A percentile compares a stretch with the other conserved stretches of the same genome.
Evolutionary conservation across 106 monocot genomes (phyloP).

Genomic region (Amphibolis antarctica): DNA sequence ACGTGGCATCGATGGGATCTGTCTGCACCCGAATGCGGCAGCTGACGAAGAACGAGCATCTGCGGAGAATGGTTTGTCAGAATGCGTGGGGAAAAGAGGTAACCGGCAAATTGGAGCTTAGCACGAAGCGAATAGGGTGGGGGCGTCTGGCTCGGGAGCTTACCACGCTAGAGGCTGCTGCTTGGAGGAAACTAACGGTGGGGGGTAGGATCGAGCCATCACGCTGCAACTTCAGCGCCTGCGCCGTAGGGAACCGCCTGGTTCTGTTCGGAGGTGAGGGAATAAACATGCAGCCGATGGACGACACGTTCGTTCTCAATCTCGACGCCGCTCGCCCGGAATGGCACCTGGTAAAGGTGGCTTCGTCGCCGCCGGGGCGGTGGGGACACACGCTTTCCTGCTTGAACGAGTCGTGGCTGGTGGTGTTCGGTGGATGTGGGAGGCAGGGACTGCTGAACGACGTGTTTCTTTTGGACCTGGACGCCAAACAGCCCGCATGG

Average conservation of each 20-base stretch:
- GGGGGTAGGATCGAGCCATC: constrained; percentile 78
- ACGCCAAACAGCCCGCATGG: constrained; percentile 79
- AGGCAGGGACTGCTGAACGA: constrained; percentile 74
- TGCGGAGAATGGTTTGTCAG: constrained; percentile 80
- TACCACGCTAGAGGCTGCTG: constrained; percentile 79
- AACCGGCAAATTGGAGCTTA: constrained; percentile 50
- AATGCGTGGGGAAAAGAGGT: constrained; percentile 88
- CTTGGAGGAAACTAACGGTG: constrained; percentile 84
- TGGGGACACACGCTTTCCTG: constrained; percentile 93
- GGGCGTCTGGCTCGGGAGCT: constrained; percentile 71
- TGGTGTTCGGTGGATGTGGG: constrained; percentile 82
- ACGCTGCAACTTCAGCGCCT: constrained; percentile 87
- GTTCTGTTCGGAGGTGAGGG: constrained; percentile 96
- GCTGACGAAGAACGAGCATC: constrained; percentile 74
- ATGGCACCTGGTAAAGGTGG: constrained; percentile 61
- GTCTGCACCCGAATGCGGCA: constrained; percentile 64
- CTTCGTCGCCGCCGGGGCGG: constrained; percentile 71
- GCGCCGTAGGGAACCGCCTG: constrained; percentile 78
- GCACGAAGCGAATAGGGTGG: constrained; percentile 62
- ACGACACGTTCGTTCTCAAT: constrained; percentile 87
- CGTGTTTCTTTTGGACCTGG: constrained; percentile 73
- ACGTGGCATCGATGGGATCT: constrained; percentile 82
- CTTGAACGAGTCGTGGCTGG: constrained; percentile 68
- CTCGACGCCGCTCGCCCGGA: constrained; percentile 63
- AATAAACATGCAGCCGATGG: constrained; percentile 92